Evolutionary conservation across 257 asterid species (phyloP), one percentile per base, ranked within the genome.

Genomic region (Scutellaria minor): DNA sequence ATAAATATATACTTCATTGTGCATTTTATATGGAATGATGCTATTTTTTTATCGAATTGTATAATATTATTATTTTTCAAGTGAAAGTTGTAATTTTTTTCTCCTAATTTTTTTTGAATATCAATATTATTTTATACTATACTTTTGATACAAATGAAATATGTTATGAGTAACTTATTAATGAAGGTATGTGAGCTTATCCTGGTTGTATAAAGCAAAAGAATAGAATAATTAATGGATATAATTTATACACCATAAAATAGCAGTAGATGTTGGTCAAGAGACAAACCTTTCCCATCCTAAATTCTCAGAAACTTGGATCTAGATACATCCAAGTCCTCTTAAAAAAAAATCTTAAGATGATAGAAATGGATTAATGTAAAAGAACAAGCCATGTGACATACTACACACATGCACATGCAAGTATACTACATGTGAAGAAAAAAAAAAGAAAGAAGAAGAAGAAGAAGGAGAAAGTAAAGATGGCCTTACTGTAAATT

Each of bases 401-500:
- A 39, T 15, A 41, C n/a, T 12, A 54, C 18, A 40, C 37, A 22
- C 60, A 42, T 37, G 51, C 67, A 66, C 24, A 64, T 5, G 11
- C 13, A 73, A 67, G 64, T 55, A 48, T 5, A 58, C 41, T 53
- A 56, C 37, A 31, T 31, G 37, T 31, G 37, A 31, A 31, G 37
- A 4, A 31, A 31, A 31, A 31, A 31, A 31, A 31, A 1, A 31
- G 37, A 4, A 31, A 31, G 3, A 31, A 31, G n/a, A n/a, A 31
- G 3, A 1, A 24, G 27, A 24, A 31, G 37, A 31, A 31, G 37
- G 3, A 31, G 37, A 31, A 31, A 31, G 37, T 4, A 48, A 22
- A 59, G 66, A 70, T 24, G 55, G 62, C 5, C 91, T 6, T 88
- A 86, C 98, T 5, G 98, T 94, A 77, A 94, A 94, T 67, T 83